These are phyloP conservation scores for Phytopythium mirpurense DNA, from an alignment of 352 stramenopile species.

Conservation along the genomic window DNA sequence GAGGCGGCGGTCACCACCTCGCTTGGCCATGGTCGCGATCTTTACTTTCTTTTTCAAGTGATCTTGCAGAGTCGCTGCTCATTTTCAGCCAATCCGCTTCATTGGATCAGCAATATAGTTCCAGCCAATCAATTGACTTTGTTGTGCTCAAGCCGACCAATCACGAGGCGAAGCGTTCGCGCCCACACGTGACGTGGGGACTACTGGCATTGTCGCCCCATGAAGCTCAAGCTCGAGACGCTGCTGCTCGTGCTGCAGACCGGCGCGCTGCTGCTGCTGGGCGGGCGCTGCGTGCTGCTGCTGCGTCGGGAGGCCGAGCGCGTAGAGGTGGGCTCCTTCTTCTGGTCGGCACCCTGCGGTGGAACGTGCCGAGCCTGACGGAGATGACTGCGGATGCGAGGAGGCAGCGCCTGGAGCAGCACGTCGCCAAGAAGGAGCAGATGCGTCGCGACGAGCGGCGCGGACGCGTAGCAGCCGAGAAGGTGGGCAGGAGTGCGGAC, in stretches of 20 bases:
- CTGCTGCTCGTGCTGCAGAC: slow-evolving; percentile 25
- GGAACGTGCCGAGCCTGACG: no score
- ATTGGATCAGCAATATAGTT: no score
- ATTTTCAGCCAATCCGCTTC: slow-evolving; percentile 18
- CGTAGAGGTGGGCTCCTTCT: slow-evolving; percentile 9
- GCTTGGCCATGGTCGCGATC: slow-evolving; percentile 26
- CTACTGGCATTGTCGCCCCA: no score
- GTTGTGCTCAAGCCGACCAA: neutral
- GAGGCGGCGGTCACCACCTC: slow-evolving; percentile 26
- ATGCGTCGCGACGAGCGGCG: slow-evolving; percentile 52
- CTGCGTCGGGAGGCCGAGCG: slow-evolving; percentile 2
- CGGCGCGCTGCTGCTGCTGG: slow-evolving; percentile 23
- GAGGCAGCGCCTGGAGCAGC: slow-evolving; percentile 24
- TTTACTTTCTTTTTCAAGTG: neutral
- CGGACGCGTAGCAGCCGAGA: slow-evolving; percentile 62
- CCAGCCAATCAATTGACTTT: neutral
- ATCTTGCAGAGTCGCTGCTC: neutral
- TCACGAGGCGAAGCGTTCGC: neutral
- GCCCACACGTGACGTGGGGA: neutral
- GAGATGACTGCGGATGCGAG: no score
- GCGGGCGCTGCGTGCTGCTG: slow-evolving; percentile 11
- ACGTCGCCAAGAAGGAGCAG: slow-evolving; percentile 44
- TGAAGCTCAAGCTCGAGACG: slow-evolving; percentile 17
- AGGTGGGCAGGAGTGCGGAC: slow-evolving; percentile 17
- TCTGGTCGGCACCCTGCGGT: no score